Percentiles rank a stretch among this genome's conserved stretches.
phyloP scores from a whole-genome alignment of 2,329 filamentous ascomycete genomes.

The Aureobasidium sp. region DNA sequence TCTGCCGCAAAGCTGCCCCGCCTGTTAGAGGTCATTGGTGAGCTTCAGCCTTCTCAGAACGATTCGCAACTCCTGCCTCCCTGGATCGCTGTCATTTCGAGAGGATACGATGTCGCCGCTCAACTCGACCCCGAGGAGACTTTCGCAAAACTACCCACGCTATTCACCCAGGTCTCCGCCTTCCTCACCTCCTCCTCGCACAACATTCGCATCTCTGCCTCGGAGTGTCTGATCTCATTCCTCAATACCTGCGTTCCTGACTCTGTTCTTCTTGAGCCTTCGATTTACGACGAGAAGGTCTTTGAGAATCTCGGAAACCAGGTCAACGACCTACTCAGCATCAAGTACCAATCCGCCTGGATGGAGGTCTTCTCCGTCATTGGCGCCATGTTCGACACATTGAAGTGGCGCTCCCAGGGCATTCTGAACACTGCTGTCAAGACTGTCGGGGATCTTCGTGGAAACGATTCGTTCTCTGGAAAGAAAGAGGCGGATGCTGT shows the following conservation, averaged over 20 bases:
- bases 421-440: slow-evolving; percentile 68
- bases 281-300: slow-evolving; percentile 84
- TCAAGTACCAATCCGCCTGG: slow-evolving; percentile 93
- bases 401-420: slow-evolving; percentile 78
- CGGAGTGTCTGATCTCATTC: slow-evolving; percentile 90
- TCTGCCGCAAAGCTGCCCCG: slow-evolving; percentile 83
- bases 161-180: slow-evolving; percentile 70
- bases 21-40: slow-evolving; percentile 82
- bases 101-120: slow-evolving; percentile 88
- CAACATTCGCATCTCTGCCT: slow-evolving; percentile 89
- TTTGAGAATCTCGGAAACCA: slow-evolving; percentile 71
- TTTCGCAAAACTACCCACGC: slow-evolving; percentile 77
- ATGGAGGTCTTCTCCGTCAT: slow-evolving; percentile 88
- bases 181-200: slow-evolving; percentile 83
- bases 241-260: slow-evolving; percentile 82
- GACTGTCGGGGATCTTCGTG: slow-evolving; percentile 76
- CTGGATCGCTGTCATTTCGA: slow-evolving; percentile 91
- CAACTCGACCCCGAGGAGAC: slow-evolving; percentile 85
- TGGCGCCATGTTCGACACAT: slow-evolving; percentile 73
- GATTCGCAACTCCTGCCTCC: slow-evolving; percentile 91
- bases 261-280: slow-evolving; percentile 76
- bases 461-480: slow-evolving; percentile 78
- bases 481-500: slow-evolving; percentile 94
- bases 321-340: slow-evolving; percentile 66
- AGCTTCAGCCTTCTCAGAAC: slow-evolving; percentile 83